These are phyloP conservation scores for Ochetophila trinervis DNA, from an alignment of 306 rosid species.

Conservation along the genomic window DNA sequence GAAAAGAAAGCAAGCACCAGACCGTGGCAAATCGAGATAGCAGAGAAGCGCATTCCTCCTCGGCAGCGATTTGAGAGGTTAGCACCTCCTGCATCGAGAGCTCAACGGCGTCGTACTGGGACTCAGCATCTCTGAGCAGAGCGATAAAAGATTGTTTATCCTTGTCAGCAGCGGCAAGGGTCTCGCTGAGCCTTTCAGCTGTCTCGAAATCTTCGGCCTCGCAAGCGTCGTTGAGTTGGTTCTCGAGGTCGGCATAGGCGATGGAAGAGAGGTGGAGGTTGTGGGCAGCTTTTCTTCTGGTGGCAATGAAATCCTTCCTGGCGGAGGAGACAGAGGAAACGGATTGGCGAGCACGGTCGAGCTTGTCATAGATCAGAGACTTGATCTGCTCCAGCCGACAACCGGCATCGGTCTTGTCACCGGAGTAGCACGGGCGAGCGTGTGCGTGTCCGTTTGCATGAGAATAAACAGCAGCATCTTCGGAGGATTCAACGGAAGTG, in stretches of 20 bases:
- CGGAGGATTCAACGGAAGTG: neutral
- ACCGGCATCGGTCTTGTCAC: conserved; percentile 6
- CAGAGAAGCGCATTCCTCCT: conserved; percentile 56
- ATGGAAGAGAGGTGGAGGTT: conserved; percentile 40
- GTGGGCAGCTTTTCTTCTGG: conserved; percentile 45
- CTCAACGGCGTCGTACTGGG: conserved; percentile 46
- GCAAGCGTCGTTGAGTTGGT: conserved; percentile 68
- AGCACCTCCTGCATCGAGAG: conserved; percentile 56
- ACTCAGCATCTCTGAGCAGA: conserved; percentile 51
- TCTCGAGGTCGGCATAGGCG: conserved; percentile 48
- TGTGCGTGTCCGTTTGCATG: neutral
- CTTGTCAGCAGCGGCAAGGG: conserved; percentile 55
- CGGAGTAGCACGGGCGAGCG: neutral
- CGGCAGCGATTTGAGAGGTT: conserved; percentile 48
- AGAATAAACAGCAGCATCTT: no score
- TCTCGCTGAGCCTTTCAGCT: conserved; percentile 65
- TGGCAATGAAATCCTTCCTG: conserved; percentile 60
- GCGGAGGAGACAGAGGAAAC: conserved; percentile 46
- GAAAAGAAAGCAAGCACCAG: neutral
- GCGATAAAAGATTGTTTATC: conserved; percentile 41
- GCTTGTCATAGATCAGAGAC: conserved; percentile 49
- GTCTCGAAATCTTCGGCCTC: conserved; percentile 81
- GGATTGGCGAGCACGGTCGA: conserved; percentile 38
- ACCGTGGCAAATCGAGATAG: conserved; percentile 52
- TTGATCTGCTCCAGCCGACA: conserved; percentile 35